These are phyloP conservation scores for Thielaviopsis punctulata DNA, from an alignment of 2,329 filamentous ascomycete genomes.

Conservation along the genomic window DNA sequence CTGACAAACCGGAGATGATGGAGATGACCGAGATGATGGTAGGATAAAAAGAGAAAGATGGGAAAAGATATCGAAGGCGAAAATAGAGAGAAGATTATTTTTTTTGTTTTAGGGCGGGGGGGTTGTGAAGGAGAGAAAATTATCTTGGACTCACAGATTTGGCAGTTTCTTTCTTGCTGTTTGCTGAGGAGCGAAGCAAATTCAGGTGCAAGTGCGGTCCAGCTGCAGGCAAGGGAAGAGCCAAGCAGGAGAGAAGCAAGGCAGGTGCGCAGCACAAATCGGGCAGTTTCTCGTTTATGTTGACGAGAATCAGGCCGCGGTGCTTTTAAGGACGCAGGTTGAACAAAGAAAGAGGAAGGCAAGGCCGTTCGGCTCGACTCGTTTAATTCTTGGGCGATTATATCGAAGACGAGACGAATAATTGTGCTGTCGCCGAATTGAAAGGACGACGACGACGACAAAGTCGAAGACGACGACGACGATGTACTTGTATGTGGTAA, in stretches of 20 bases:
- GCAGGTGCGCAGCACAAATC: conserved; percentile 2
- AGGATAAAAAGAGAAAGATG: background rate
- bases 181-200: background rate
- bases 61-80: background rate
- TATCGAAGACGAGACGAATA: too few species aligned
- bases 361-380: background rate
- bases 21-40: background rate
- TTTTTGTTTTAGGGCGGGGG: background rate
- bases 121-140: too few species aligned
- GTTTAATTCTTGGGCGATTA: background rate
- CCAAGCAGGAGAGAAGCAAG: background rate
- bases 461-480: background rate
- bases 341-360: background rate
- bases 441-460: background rate
- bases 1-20: background rate
- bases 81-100: background rate
- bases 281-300: conserved; percentile 4
- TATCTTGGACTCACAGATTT: background rate
- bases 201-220: background rate
- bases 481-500: conserved; percentile 2
- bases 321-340: conserved; percentile 1
- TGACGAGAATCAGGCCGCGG: background rate
- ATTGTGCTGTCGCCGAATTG: background rate
- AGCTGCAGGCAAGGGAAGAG: background rate
- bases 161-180: background rate